These are phyloP conservation scores for Metarhizium robertsii DNA, from an alignment of 2,329 filamentous ascomycete species.

Conservation along the genomic window DNA sequence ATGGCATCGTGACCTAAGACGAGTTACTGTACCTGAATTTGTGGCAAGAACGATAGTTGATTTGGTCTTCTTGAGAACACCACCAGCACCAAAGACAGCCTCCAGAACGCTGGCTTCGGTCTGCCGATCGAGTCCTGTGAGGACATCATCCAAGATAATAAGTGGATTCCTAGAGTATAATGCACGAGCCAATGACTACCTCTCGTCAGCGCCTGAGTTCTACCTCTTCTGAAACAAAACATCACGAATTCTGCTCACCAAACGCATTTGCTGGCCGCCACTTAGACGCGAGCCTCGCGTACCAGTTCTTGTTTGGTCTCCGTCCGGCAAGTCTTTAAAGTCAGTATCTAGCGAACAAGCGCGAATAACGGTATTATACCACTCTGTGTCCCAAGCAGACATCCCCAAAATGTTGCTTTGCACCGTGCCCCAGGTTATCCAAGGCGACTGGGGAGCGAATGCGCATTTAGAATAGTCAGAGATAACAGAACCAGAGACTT, in stretches of 20 bases:
- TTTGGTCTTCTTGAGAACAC: constrained; percentile 16
- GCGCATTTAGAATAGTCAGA: constrained; percentile 8
- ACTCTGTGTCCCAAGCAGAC: constrained; percentile 9
- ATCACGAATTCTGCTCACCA: constrained; percentile 9
- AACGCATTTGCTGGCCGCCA: constrained; percentile 18
- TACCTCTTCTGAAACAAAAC: not conserved
- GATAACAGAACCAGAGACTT: constrained; percentile 6
- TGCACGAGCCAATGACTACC: constrained; percentile 15
- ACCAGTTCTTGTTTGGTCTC: constrained; percentile 14
- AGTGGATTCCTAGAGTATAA: constrained; percentile 14
- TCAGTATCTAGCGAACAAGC: constrained; percentile 12
- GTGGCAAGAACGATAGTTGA: constrained; percentile 19
- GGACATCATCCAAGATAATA: constrained; percentile 22
- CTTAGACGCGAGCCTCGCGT: constrained; percentile 15
- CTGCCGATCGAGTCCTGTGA: constrained; percentile 25
- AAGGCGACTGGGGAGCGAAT: constrained; percentile 16
- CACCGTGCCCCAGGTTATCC: constrained; percentile 15
- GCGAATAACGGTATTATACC: constrained; percentile 13
- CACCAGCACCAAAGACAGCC: constrained; percentile 22
- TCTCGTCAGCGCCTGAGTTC: not conserved
- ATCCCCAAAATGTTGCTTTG: constrained; percentile 15
- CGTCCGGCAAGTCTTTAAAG: constrained; percentile 12
- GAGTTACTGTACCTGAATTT: constrained; percentile 12
- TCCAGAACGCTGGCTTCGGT: constrained; percentile 28
- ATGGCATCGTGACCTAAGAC: not conserved